Base-by-base conservation (phyloP, 768 basidiomycete genomes). In the Lactarius evosmus region DNA sequence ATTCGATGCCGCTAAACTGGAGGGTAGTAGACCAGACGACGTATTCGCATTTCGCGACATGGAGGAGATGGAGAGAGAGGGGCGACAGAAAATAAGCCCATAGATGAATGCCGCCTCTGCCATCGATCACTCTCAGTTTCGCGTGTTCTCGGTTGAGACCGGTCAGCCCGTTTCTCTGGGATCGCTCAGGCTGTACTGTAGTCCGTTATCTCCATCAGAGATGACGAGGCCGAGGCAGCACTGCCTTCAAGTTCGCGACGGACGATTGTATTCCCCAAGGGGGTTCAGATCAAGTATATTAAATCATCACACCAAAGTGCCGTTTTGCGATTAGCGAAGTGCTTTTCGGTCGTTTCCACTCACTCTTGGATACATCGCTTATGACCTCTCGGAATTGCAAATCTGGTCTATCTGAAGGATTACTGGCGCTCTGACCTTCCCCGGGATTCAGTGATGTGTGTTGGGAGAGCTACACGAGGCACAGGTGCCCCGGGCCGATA, bases 91-190 rank as follows among this genome's bases (percentile, higher is more conserved):
- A n/a, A n/a, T n/a, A n/a, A n/a, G n/a, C n/a, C n/a, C n/a, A 1
- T 34, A 56, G 12, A 16, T 7, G 50, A 38, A 53, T 16, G 56
- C 55, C 27, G 54, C 63, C 16, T 19, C 27, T 9, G 40, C 58
- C 1, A 8, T 41, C 30, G 11, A 54, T 27, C 49, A 19, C 16
- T 32, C 52, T 14, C 63, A 64, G 29, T 60, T 59, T 46, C 63
- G 52, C 11, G 32, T 59, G 6, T 64, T 59, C 16, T 51, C 40
- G 1, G 59, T 55, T 4, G n/a, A 51, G 4, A 29, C 22, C 9
- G 63, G 58, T 29, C 59, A n/a, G 63, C 16, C 33, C 60, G 5
- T 30, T 65, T n/a, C 36, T 59, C 5, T 65, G 64, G 64, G 59
- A 65, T 16, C 54, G n/a, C n/a, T n/a, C n/a, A n/a, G n/a, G n/a